Base-by-base conservation (phyloP, 352 stramenopile genomes). In the Globisporangium cederbergense region DNA sequence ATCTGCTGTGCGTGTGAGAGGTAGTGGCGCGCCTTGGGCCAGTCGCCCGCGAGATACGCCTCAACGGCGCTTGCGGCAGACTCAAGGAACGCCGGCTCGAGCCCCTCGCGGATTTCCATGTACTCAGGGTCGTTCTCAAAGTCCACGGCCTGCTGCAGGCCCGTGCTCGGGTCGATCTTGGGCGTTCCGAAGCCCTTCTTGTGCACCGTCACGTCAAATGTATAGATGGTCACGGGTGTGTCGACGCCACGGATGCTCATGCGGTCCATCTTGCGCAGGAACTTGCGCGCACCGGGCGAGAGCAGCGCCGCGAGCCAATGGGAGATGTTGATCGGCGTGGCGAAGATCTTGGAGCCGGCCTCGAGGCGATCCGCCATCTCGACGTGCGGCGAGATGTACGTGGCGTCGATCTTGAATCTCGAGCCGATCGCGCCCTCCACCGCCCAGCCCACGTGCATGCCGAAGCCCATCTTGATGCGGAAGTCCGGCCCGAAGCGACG, bases 391-490 rank as follows among this genome's bases (percentile, higher is more conserved):
- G 90, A 98, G 58, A 99, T 96, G 68, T 99, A 99, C 16, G 96
- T 98, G n/a, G 95, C 95, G 70, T 99, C 96, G 65, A 99, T 97
- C 68, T 99, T 99, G 64, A 89, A 89, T 14, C 92, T 82, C 14
- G 93, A 98, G 42, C 96, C 96, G 64, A 99, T 98, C 3, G 95
- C 96, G 13, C 96, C 96, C 76, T 98, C 94, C 32, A 99, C 93
- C 10, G 95, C 96, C 90, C 93, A 98, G 42, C 96, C 96, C n/a
- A 97, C 90, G 73, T 98, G 96, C 72, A 99, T 90, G 36, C 95
- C 96, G 70, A 98, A 98, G 18, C 95, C 96, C 88, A 98, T 97
- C 60, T 93, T 93, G 62, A 93, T 90, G 30, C 81, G 83, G 66
- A 96, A 94, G 18, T 54, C 61, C 3, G 79, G 77, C 0, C 88